Percentiles rank a stretch among this genome's conserved stretches.
Conservation (phyloP, 2,329 filamentous ascomycete species). For the Coleophoma cylindrospora region DNA sequence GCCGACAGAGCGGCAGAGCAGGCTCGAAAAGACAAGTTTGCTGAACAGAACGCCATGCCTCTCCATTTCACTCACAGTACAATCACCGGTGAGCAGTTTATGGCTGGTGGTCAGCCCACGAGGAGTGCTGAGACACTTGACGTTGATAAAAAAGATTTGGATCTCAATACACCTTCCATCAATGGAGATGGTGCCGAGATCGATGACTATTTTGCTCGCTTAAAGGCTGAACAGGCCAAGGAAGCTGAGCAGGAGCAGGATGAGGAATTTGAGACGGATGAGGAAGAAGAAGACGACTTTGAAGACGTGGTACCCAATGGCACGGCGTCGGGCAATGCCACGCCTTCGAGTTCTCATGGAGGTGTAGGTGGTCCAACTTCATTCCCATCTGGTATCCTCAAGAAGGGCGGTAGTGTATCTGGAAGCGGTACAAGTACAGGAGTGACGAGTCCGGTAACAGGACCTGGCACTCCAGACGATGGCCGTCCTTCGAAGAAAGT, state of each 20-base stretch:
- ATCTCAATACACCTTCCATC: conserved; percentile 31
- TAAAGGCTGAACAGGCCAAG: conserved; percentile 55
- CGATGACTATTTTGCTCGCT: conserved; percentile 61
- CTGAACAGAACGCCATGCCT: conserved; percentile 65
- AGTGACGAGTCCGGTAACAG: conserved; percentile 26
- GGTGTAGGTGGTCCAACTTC: conserved; percentile 11
- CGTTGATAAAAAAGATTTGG: conserved; percentile 41
- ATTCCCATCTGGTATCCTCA: conserved; percentile 16
- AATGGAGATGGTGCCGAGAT: conserved; percentile 52
- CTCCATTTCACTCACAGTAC: conserved; percentile 69
- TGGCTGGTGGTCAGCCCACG: conserved; percentile 31
- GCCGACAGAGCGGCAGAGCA: conserved; percentile 62
- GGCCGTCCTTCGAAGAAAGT: conserved; percentile 52
- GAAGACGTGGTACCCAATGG: conserved; percentile 35
- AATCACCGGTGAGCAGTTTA: conserved; percentile 58
- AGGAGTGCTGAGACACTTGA: conserved; percentile 30
- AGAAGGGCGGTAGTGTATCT: conserved; percentile 22
- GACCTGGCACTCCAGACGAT: conserved; percentile 33
- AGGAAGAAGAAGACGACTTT: conserved; percentile 42
- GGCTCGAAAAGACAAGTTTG: conserved; percentile 59
- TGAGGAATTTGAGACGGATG: conserved; percentile 44
- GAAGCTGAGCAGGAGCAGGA: conserved; percentile 43
- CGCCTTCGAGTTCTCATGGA: conserved; percentile 21
- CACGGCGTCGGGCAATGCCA: conserved; percentile 18
- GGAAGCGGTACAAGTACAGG: conserved; percentile 25